phyloP scores from a whole-genome alignment of 1,284 basidiomycete species.

The Ceratobasidium papillatum region DNA sequence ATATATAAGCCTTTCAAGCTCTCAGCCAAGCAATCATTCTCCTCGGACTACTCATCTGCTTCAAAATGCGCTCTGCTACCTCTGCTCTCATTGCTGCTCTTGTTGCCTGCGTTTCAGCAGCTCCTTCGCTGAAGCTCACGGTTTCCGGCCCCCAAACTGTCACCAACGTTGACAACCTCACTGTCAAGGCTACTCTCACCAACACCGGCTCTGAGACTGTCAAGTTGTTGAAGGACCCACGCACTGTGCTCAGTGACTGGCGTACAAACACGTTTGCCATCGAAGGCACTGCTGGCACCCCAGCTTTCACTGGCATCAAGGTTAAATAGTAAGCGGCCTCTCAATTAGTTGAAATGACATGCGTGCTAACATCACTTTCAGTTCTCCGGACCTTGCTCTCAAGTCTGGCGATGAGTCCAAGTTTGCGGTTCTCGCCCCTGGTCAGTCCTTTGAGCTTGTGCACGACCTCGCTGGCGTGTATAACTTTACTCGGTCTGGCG shows the following conservation, averaged over 20 bases:
- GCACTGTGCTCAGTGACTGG: conserved; percentile 48
- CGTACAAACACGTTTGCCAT: conserved; percentile 59
- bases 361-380: neutral
- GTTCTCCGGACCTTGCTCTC: conserved; percentile 18
- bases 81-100: conserved; percentile 15
- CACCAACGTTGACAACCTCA: conserved; percentile 30
- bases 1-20: conserved; percentile 18
- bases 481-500: conserved; percentile 42
- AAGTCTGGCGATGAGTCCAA: conserved; percentile 19
- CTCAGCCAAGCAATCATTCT: neutral
- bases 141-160: conserved; percentile 52
- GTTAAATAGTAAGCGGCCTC: conserved; percentile 27
- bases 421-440: conserved; percentile 38
- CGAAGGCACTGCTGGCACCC: conserved; percentile 26
- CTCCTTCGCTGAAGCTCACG: conserved; percentile 12
- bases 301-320: conserved; percentile 28
- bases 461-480: conserved; percentile 42
- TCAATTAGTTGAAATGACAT: neutral
- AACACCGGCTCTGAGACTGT: conserved; percentile 31
- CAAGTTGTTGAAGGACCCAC: conserved; percentile 35
- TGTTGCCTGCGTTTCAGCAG: conserved; percentile 8
- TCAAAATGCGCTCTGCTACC: conserved; percentile 17
- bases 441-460: conserved; percentile 38
- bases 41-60: neutral
- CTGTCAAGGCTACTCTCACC: conserved; percentile 32